Conservation (phyloP, 1,284 basidiomycete genomes). For the Ceratobasidium papillatum region DNA sequence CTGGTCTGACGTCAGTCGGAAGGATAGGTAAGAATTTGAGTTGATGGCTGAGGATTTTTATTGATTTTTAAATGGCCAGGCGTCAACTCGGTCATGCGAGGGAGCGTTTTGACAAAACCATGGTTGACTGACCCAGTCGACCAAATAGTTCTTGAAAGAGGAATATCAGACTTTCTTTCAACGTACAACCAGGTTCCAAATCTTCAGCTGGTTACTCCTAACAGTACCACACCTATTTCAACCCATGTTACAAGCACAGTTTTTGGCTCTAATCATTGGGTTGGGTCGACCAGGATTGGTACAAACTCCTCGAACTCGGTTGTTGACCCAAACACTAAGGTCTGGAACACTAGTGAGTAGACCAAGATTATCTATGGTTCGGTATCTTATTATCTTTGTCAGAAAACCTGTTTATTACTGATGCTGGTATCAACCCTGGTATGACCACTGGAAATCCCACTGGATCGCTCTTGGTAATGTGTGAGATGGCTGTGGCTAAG, state of each 20-base stretch:
- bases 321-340: constrained; percentile 68
- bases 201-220: constrained; percentile 49
- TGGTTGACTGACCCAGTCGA: constrained; percentile 68
- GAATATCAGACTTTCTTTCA: constrained; percentile 56
- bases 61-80: constrained; percentile 69
- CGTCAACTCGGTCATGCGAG: constrained; percentile 61
- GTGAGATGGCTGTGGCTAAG: constrained; percentile 63
- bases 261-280: constrained; percentile 63
- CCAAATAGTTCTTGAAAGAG: constrained; percentile 60
- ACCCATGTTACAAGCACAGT: constrained; percentile 49
- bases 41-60: constrained; percentile 55
- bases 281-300: constrained; percentile 62
- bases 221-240: constrained; percentile 65
- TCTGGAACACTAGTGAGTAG: constrained; percentile 64
- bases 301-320: constrained; percentile 55
- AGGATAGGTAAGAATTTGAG: not conserved
- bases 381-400: not conserved
- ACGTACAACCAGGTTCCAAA: constrained; percentile 1
- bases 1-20: not conserved
- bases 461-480: constrained; percentile 62
- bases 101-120: constrained; percentile 60
- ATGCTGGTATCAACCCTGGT: constrained; percentile 55
- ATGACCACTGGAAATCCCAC: constrained; percentile 65
- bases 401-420: constrained; percentile 18
- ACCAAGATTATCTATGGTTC: constrained; percentile 44